Conservation (phyloP, 2,329 filamentous ascomycete genomes). For the Aureobasidium mangrovei region DNA sequence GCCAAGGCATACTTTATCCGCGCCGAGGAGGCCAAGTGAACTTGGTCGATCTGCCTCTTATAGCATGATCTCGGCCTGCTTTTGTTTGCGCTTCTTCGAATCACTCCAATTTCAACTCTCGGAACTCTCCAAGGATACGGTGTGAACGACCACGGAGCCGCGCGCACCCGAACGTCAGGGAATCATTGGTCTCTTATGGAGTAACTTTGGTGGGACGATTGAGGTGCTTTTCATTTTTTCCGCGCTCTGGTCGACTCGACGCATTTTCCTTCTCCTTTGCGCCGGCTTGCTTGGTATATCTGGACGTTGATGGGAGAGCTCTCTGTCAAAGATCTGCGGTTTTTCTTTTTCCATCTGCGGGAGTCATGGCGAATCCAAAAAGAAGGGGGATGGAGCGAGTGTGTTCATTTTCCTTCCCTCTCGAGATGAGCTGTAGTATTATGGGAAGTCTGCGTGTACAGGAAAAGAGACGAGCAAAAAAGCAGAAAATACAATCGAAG, state of each 20-base stretch:
- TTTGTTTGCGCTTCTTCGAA: not conserved
- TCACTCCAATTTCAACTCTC: not conserved
- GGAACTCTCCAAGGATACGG: not conserved
- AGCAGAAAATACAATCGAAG: not conserved
- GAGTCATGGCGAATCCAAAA: not conserved
- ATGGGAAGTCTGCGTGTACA: constrained; percentile 4
- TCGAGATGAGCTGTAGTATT: constrained; percentile 5
- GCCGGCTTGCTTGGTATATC: not conserved
- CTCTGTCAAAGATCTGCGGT: not conserved
- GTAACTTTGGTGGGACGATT: not conserved
- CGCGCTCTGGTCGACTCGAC: not conserved
- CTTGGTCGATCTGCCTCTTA: not conserved
- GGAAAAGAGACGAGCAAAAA: not conserved
- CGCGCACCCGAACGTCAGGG: not conserved
- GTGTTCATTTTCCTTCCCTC: not conserved
- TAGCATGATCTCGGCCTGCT: not conserved
- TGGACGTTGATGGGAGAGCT: not conserved
- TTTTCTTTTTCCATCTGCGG: not conserved
- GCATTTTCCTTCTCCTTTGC: not conserved
- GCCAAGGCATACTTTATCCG: constrained; percentile 58
- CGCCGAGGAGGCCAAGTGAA: constrained; percentile 25
- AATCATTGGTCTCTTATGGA: not conserved
- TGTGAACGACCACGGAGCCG: not conserved
- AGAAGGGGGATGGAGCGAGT: not conserved
- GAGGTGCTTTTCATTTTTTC: not conserved